A percentile compares a stretch with the other conserved stretches of the same genome.
phyloP scores from a whole-genome alignment of 2,329 filamentous ascomycete genomes.

The Helotiales sp. region DNA sequence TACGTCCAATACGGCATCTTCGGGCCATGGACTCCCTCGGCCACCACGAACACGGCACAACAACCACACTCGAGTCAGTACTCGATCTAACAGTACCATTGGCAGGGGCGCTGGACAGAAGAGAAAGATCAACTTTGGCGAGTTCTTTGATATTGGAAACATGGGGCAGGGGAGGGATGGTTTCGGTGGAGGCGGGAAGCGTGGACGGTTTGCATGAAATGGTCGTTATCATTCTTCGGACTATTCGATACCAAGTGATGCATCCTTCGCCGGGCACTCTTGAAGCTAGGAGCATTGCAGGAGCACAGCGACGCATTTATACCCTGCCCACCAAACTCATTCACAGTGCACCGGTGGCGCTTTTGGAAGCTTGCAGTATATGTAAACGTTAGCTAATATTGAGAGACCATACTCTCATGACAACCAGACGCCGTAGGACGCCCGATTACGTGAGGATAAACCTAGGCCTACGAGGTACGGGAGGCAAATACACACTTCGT shows the following conservation, averaged over 20 bases:
- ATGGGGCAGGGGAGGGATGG: slow-evolving; percentile 65
- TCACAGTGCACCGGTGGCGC: neutral
- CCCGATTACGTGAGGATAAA: neutral
- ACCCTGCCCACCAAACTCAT: neutral
- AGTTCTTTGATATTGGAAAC: slow-evolving; percentile 75
- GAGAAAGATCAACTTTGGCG: slow-evolving; percentile 72
- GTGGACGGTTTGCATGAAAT: slow-evolving; percentile 42
- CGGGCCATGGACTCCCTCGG: slow-evolving; percentile 39
- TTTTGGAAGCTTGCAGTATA: neutral
- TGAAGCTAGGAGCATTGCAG: neutral
- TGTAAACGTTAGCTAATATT: neutral
- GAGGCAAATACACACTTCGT: neutral
- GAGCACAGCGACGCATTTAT: slow-evolving; percentile 1
- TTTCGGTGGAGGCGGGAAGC: slow-evolving; percentile 44
- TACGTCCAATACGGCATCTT: slow-evolving; percentile 24
- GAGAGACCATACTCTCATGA: neutral
- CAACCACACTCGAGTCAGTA: slow-evolving; percentile 32
- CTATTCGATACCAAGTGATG: slow-evolving; percentile 8
- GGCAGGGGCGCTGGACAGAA: slow-evolving; percentile 73
- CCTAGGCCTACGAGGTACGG: neutral
- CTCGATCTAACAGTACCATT: slow-evolving; percentile 44
- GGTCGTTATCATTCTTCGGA: neutral
- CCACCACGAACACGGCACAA: slow-evolving; percentile 40
- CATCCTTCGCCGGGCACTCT: neutral
- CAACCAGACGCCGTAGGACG: neutral